phyloP scores from a whole-genome alignment of 176 grass and related monocot genomes.

The Musa beccarii region DNA sequence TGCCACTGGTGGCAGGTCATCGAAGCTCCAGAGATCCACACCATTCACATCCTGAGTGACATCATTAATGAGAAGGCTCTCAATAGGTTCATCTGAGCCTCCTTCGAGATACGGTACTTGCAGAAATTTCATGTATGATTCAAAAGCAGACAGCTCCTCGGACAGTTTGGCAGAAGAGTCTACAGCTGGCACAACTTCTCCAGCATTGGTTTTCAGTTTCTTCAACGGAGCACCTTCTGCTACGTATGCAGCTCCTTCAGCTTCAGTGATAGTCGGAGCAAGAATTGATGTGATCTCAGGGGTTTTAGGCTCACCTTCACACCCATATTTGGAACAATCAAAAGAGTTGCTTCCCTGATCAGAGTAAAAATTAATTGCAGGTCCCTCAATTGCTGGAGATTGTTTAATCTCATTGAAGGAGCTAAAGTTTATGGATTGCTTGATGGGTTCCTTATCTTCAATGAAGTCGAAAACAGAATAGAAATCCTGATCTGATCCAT shows the following conservation, averaged over 20 bases:
- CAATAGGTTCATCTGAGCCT: constrained; percentile 33
- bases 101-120: constrained; percentile 28
- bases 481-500: constrained; percentile 23
- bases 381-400: not conserved
- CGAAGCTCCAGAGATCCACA: constrained; percentile 83
- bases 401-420: not conserved
- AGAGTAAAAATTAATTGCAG: constrained; percentile 7
- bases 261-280: not conserved
- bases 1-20: constrained; percentile 32
- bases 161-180: constrained; percentile 28
- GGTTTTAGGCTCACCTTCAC: constrained; percentile 1
- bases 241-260: not conserved
- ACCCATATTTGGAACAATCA: constrained; percentile 4
- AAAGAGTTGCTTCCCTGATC: constrained; percentile 20
- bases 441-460: constrained; percentile 26
- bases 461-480: constrained; percentile 28
- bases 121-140: constrained; percentile 54
- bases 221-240: constrained; percentile 1
- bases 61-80: constrained; percentile 42
- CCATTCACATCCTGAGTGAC: constrained; percentile 35
- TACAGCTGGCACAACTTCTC: constrained; percentile 15
- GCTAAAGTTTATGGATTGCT: constrained; percentile 12
- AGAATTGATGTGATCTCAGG: constrained; percentile 14
- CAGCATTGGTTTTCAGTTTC: constrained; percentile 9
- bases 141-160: constrained; percentile 41